phyloP scores from a whole-genome alignment of 108 stramenopile genomes.

The Nitzschia sp. region DNA sequence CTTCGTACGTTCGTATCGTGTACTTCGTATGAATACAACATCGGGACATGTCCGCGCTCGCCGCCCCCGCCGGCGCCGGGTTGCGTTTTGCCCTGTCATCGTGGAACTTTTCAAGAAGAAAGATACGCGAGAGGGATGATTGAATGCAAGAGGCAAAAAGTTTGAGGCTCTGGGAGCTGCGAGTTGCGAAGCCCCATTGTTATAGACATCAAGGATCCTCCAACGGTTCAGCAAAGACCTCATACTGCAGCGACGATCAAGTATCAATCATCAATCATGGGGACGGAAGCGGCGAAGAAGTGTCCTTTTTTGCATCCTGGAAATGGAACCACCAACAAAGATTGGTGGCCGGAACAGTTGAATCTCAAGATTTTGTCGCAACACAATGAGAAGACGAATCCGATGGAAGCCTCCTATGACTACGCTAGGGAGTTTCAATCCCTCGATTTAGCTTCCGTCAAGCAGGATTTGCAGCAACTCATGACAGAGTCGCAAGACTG shows the following conservation, averaged over 20 bases:
- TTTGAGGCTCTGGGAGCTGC: too few species aligned
- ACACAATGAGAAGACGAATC: conserved; percentile 40
- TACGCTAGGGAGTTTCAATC: conserved; percentile 48
- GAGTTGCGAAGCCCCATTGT: not conserved
- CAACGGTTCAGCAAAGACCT: too few species aligned
- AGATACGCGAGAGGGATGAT: too few species aligned
- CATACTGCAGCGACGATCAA: too few species aligned
- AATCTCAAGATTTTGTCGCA: conserved; percentile 57
- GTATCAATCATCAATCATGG: too few species aligned
- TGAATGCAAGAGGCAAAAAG: too few species aligned
- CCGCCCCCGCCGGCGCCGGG: too few species aligned
- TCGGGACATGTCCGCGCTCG: too few species aligned
- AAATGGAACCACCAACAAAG: conserved; percentile 33
- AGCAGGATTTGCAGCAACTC: conserved; percentile 45
- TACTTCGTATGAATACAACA: too few species aligned
- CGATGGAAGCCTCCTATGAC: conserved; percentile 30
- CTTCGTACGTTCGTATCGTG: too few species aligned
- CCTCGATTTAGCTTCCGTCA: conserved; percentile 47
- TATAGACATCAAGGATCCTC: not conserved
- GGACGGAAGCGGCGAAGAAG: not conserved
- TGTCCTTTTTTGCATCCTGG: conserved; percentile 35
- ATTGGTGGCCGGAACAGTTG: conserved; percentile 74
- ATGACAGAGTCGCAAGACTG: conserved; percentile 55
- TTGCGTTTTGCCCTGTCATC: too few species aligned
- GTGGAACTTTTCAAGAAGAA: too few species aligned